phyloP scores from a whole-genome alignment of 805 yeast genomes.

The Saccharomycopsis guyanensis region DNA sequence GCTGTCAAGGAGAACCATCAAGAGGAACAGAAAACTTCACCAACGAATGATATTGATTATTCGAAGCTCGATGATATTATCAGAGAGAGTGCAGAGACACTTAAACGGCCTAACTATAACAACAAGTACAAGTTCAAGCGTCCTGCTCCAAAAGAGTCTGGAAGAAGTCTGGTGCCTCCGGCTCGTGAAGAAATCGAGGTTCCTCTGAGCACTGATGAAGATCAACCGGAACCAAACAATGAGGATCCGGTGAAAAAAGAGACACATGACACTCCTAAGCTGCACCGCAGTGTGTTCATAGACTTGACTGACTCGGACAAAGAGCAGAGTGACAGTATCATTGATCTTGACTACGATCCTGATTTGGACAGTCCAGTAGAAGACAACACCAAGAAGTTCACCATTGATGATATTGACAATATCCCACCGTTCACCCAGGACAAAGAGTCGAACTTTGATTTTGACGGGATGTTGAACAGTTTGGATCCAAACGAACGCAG shows the following conservation, averaged over 20 bases:
- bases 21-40: not conserved
- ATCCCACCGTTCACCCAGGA: slow-evolving; percentile 20
- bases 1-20: not conserved
- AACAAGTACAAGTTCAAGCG: not conserved
- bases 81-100: slow-evolving; percentile 2
- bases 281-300: not conserved
- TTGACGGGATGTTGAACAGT: slow-evolving; percentile 3
- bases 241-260: not conserved
- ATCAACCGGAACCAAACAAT: not conserved
- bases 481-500: slow-evolving; percentile 1
- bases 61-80: slow-evolving; percentile 2
- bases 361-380: slow-evolving; percentile 1
- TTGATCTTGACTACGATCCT: slow-evolving; percentile 6
- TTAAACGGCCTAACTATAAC: not conserved
- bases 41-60: not conserved
- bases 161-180: not conserved
- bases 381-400: slow-evolving; percentile 2
- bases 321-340: not conserved
- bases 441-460: slow-evolving; percentile 10
- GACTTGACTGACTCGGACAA: not conserved
- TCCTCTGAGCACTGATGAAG: not conserved
- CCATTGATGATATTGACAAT: slow-evolving; percentile 4
- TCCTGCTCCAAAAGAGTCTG: not conserved
- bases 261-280: not conserved
- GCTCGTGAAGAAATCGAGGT: not conserved